A percentile compares a stretch with the other conserved stretches of the same genome.
These are phyloP conservation scores for Hydnomerulius pinastri DNA, from an alignment of 768 basidiomycete genomes.

Conservation along the genomic window DNA sequence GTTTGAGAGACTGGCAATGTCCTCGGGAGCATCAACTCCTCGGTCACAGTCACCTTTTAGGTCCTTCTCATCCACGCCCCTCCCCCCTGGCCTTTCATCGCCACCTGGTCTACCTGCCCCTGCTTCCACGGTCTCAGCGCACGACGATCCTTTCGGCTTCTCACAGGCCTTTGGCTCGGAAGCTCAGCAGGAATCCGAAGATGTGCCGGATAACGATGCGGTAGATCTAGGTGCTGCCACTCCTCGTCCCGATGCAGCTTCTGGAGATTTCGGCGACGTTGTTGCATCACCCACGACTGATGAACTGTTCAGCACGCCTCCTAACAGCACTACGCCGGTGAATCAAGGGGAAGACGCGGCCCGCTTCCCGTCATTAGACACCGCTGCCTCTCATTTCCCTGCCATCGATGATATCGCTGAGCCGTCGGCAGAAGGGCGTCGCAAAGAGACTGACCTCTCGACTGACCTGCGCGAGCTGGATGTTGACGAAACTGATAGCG, in stretches of 20 bases:
- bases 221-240: conserved; percentile 22
- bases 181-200: conserved; percentile 11
- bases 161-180: conserved; percentile 27
- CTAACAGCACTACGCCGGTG: conserved; percentile 40
- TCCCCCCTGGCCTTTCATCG: conserved; percentile 32
- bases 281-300: conserved; percentile 39
- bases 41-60: conserved; percentile 65
- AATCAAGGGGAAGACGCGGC: conserved; percentile 13
- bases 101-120: conserved; percentile 13
- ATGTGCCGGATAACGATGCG: conserved; percentile 21
- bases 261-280: conserved; percentile 18
- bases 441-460: conserved; percentile 52
- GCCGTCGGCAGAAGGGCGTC: conserved; percentile 14
- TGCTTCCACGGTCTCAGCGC: conserved; percentile 3
- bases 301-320: conserved; percentile 65
- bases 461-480: conserved; percentile 61
- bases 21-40: conserved; percentile 39
- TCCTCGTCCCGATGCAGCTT: conserved; percentile 14
- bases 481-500: conserved; percentile 55
- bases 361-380: conserved; percentile 27
- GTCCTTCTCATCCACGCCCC: conserved; percentile 45
- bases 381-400: conserved; percentile 36
- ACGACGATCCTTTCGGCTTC: conserved; percentile 58
- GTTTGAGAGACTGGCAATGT: conserved; percentile 71
- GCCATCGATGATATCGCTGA: conserved; percentile 33